Evolutionary conservation across 331 rosid genomes (phyloP).

Genomic region (Malus hybrid): DNA sequence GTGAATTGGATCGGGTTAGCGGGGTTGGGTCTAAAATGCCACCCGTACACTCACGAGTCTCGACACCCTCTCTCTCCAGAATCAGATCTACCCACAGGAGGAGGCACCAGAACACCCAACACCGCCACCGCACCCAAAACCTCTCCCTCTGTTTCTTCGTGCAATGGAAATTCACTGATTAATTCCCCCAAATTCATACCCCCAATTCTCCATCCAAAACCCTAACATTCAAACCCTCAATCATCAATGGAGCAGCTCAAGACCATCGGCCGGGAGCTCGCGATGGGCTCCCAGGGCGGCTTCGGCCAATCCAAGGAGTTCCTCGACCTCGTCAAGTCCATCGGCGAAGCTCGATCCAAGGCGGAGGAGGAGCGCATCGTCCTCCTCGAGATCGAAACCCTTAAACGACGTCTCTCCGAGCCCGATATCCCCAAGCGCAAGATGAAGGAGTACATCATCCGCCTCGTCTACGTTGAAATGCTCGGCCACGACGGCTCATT

Average conservation of each 20-base stretch:
- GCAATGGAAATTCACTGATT: background rate
- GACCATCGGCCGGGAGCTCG: slow-evolving; percentile 68
- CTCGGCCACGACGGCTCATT: slow-evolving; percentile 88
- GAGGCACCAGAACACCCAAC: too few species aligned
- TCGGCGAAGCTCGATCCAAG: slow-evolving; percentile 89
- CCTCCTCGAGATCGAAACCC: slow-evolving; percentile 78
- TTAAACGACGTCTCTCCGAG: slow-evolving; percentile 65
- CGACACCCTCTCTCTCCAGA: background rate
- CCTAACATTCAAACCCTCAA: background rate
- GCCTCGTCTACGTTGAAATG: slow-evolving; percentile 86
- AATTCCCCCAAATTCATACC: background rate
- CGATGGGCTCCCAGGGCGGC: slow-evolving; percentile 85
- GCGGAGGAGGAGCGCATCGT: slow-evolving; percentile 89
- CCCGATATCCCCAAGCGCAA: slow-evolving; percentile 77
- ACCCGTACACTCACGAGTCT: background rate
- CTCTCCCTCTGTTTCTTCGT: background rate
- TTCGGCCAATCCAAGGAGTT: slow-evolving; percentile 90
- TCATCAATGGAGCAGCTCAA: slow-evolving; percentile 68
- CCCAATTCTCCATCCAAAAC: background rate
- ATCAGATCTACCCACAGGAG: background rate
- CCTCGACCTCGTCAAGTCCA: slow-evolving; percentile 77
- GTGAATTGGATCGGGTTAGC: too few species aligned
- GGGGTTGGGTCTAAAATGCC: too few species aligned
- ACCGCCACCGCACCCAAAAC: too few species aligned
- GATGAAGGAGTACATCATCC: slow-evolving; percentile 81